A percentile compares a stretch with the other conserved stretches of the same genome.
These are phyloP conservation scores for Cryptococcus hybrid DNA, from an alignment of 1,284 basidiomycete genomes.

Conservation along the genomic window DNA sequence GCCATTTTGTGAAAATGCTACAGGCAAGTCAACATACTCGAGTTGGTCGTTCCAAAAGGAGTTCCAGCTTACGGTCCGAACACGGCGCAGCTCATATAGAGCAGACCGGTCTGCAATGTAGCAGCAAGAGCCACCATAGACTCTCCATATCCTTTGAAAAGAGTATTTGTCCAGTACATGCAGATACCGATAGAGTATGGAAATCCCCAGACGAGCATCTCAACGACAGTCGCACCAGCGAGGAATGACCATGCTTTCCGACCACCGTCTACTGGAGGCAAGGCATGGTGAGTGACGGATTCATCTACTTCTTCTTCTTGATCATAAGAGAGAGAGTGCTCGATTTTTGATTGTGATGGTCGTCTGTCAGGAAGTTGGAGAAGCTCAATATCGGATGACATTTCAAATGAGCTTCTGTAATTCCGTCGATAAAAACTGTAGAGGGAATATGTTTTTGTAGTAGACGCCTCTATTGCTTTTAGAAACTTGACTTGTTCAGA, in stretches of 20 bases:
- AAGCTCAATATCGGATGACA: too few relatives aligned
- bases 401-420: too few relatives aligned
- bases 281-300: not conserved
- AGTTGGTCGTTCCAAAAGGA: not conserved
- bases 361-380: too few relatives aligned
- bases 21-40: not conserved
- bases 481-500: too few relatives aligned
- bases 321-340: too few relatives aligned
- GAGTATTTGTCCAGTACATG: constrained; percentile 38
- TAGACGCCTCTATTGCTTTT: too few relatives aligned
- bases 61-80: constrained; percentile 34
- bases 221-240: constrained; percentile 33
- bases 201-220: constrained; percentile 42
- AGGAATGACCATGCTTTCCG: constrained; percentile 43
- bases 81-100: constrained; percentile 38
- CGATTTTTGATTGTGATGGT: too few relatives aligned
- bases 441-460: too few relatives aligned
- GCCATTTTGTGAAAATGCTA: constrained; percentile 29
- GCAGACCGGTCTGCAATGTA: constrained; percentile 44
- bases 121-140: constrained; percentile 39
- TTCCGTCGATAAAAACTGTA: too few relatives aligned
- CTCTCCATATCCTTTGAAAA: constrained; percentile 34
- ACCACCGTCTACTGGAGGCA: constrained; percentile 43
- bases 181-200: constrained; percentile 42
- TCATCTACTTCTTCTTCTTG: not conserved